Percentiles rank a stretch among this genome's conserved stretches.
phyloP scores from a whole-genome alignment of 768 basidiomycete species.

The Psilocybe azurescens region DNA sequence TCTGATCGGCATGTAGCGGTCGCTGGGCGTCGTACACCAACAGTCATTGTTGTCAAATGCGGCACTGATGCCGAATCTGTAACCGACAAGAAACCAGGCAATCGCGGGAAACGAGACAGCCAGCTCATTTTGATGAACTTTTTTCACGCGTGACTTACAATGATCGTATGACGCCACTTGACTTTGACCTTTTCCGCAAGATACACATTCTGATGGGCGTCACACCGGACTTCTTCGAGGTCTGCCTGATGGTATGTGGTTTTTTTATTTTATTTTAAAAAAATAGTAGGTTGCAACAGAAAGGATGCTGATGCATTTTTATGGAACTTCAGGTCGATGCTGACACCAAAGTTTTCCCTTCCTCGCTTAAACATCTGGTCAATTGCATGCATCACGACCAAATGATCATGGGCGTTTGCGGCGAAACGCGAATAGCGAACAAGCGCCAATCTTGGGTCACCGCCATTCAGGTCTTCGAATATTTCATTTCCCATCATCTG shows the following conservation, averaged over 20 bases:
- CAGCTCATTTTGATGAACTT: conserved; percentile 99
- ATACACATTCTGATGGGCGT: conserved; percentile 97
- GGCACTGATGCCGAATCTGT: conserved; percentile 86
- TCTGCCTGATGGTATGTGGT: conserved; percentile 87
- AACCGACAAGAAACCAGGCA: conserved; percentile 92
- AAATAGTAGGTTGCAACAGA: not conserved
- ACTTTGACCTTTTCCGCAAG: conserved; percentile 98
- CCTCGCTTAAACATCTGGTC: conserved; percentile 88
- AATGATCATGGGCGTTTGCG: conserved; percentile 99
- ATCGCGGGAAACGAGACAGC: conserved; percentile 97
- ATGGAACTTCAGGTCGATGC: conserved; percentile 84
- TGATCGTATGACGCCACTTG: conserved; percentile 96
- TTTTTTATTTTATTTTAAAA: not conserved
- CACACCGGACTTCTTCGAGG: conserved; percentile 98
- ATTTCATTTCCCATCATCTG: conserved; percentile 98
- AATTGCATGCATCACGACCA: conserved; percentile 99
- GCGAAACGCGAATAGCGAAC: conserved; percentile 98
- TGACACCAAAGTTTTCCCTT: conserved; percentile 94
- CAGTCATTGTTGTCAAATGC: conserved; percentile 94
- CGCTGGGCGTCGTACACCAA: conserved; percentile 91
- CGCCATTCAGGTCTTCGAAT: conserved; percentile 97
- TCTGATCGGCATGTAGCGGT: conserved; percentile 51
- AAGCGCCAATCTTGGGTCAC: conserved; percentile 99
- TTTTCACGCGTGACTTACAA: conserved; percentile 98
- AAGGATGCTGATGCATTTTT: not conserved